Evolutionary conservation across 2,329 filamentous ascomycete genomes (phyloP).

Genomic region (Beauveria pseudobassiana): DNA sequence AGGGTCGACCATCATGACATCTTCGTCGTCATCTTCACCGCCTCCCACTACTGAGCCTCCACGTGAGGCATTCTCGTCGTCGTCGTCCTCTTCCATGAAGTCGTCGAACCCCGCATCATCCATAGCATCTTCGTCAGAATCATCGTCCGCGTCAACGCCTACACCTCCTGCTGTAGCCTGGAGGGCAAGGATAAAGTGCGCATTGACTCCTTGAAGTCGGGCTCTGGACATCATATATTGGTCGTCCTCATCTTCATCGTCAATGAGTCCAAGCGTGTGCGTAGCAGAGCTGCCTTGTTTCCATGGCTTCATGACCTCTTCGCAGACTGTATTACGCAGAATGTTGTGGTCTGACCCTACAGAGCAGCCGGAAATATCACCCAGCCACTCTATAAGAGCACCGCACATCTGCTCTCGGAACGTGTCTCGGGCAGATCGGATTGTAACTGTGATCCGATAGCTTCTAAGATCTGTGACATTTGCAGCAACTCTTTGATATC

Average conservation of each 20-base stretch:
- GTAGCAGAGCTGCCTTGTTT: constrained; percentile 73
- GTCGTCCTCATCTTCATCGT: constrained; percentile 40
- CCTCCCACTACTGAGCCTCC: constrained; percentile 27
- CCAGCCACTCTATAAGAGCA: constrained; percentile 94
- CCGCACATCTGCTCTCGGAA: constrained; percentile 98
- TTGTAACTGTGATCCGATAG: constrained; percentile 96
- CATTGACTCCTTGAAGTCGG: constrained; percentile 26
- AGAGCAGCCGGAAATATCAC: constrained; percentile 83
- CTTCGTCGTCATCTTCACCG: constrained; percentile 45
- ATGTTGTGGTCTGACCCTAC: constrained; percentile 75
- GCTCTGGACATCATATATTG: constrained; percentile 34
- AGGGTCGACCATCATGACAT: constrained; percentile 51
- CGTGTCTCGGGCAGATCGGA: constrained; percentile 86
- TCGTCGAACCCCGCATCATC: constrained; percentile 38
- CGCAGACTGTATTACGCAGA: constrained; percentile 74
- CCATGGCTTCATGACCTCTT: constrained; percentile 87
- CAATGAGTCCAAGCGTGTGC: constrained; percentile 50
- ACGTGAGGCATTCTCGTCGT: constrained; percentile 27
- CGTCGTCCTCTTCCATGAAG: constrained; percentile 49
- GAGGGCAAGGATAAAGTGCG: constrained; percentile 29
- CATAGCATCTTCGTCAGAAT: constrained; percentile 25
- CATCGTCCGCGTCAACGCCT: constrained; percentile 22
- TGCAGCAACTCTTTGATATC: constrained; percentile 66
- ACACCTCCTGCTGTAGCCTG: constrained; percentile 27
- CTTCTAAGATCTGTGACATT: constrained; percentile 81